Conservation (phyloP, 805 yeast species). For the Candida lessepsii region DNA sequence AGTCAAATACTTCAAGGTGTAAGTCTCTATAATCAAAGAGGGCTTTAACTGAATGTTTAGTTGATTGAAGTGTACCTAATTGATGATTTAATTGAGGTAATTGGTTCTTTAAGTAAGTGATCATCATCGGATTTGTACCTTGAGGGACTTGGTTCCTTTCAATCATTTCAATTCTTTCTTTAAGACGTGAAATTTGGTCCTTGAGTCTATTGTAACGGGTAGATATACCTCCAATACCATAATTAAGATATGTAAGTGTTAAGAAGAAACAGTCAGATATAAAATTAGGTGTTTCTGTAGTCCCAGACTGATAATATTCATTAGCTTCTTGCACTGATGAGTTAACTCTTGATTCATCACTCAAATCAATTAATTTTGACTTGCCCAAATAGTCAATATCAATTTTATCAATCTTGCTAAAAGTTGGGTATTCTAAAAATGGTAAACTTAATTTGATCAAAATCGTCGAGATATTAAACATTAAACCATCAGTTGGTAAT, state of each 20-base stretch:
- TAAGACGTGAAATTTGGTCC: constrained; percentile 46
- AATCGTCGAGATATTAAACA: constrained; percentile 71
- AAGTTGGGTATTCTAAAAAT: constrained; percentile 63
- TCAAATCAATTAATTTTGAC: constrained; percentile 55
- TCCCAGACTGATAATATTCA: constrained; percentile 47
- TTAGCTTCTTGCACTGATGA: constrained; percentile 71
- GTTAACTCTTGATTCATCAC: constrained; percentile 80
- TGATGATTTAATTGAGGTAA: constrained; percentile 45
- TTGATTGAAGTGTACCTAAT: constrained; percentile 38
- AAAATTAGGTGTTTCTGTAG: constrained; percentile 56
- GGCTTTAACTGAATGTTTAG: constrained; percentile 59
- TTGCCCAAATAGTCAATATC: constrained; percentile 66
- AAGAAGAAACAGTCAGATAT: constrained; percentile 89
- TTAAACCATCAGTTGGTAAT: constrained; percentile 75
- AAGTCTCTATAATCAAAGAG: constrained; percentile 55
- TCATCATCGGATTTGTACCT: constrained; percentile 26
- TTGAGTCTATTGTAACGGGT: constrained; percentile 54
- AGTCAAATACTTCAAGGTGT: constrained; percentile 71
- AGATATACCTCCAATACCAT: constrained; percentile 82
- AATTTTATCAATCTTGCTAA: constrained; percentile 71
- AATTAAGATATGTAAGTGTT: constrained; percentile 75
- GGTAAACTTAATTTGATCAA: constrained; percentile 78
- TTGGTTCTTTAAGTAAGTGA: constrained; percentile 32
- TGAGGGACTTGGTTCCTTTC: constrained; percentile 32
- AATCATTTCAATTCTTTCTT: constrained; percentile 49